Base-by-base conservation (phyloP, 805 yeast species). In the Hanseniaspora meyeri region DNA sequence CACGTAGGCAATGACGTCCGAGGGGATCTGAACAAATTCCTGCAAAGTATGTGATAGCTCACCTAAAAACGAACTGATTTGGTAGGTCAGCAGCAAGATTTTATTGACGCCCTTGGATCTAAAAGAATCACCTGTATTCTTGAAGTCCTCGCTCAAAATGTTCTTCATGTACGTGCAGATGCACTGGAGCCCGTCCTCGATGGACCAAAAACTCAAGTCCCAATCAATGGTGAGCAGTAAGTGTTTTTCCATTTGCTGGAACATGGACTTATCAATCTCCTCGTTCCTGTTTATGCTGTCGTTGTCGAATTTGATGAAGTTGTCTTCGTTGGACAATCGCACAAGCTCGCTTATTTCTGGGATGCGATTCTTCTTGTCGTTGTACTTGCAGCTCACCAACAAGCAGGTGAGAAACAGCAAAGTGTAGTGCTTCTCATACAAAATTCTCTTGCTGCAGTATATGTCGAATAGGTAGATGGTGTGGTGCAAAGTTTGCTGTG, bases 301-400 rank as follows among this genome's bases (percentile, higher is more conserved):
- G 34, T 20, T 27, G 10, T 48, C 43, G n/a, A 38, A 38, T 6
- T 43, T 38, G 8, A 48, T 31, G 19, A 50, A 49, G 19, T 49
- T 51, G 10, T 34, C 39, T 17, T 46, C 76, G 74, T 43, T 87
- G 82, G 66, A 91, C 83, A 65, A 85, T 73, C 61, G 76, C 43
- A 80, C 76, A 56, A 85, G 75, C 61, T 85, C 90, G 48, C 76
- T 73, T 57, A 83, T 73, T 37, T 82, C 77, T 19, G 91, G 91
- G 38, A 82, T 77, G 56, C 82, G 72, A 57, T 76, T 77, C 63
- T 87, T 78, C 65, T 80, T 80, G 60, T 87, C 88, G 60, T 78
- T 79, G 49, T 79, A 74, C 66, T 89, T 89, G 47, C 93, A 79
- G 2, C 96, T 93, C 19, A 89, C 79, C 95, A 96, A 87, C 49